Evolutionary conservation across 2,329 filamentous ascomycete species (phyloP).

Genomic region (Cercospora brassicicola): DNA sequence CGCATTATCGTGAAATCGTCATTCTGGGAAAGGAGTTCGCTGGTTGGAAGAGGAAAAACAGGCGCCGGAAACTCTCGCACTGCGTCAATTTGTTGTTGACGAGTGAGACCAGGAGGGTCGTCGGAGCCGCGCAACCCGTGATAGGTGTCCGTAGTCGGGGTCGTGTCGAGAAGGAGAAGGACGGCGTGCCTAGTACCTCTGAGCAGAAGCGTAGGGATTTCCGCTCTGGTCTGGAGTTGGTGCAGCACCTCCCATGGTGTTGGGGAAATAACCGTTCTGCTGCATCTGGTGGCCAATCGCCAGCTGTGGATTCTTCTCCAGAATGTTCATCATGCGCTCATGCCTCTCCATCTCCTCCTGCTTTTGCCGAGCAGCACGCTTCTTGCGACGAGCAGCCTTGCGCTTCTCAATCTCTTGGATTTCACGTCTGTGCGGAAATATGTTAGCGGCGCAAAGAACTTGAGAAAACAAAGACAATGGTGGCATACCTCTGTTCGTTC

Average conservation of each 20-base stretch:
- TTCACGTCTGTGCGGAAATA: conserved; percentile 36
- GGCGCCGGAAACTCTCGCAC: neutral
- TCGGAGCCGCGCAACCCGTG: conserved; percentile 1
- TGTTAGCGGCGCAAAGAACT: conserved; percentile 17
- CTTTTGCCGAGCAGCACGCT: conserved; percentile 44
- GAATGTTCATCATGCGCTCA: conserved; percentile 41
- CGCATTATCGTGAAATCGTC: conserved; percentile 15
- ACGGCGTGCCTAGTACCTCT: conserved; percentile 21
- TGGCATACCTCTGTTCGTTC: conserved; percentile 59
- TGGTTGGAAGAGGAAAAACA: neutral
- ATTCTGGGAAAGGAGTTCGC: neutral
- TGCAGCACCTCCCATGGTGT: conserved; percentile 2
- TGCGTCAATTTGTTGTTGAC: neutral
- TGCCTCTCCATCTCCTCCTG: conserved; percentile 47
- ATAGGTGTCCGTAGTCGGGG: neutral
- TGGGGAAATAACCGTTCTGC: conserved; percentile 22
- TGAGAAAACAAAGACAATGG: neutral
- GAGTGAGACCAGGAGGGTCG: neutral
- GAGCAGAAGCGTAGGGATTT: conserved; percentile 36
- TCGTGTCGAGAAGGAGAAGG: neutral
- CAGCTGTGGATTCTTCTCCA: conserved; percentile 35
- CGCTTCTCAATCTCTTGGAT: conserved; percentile 55
- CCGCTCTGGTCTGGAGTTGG: conserved; percentile 36
- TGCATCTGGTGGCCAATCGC: conserved; percentile 32
- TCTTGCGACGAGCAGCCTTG: conserved; percentile 44